Evolutionary conservation across 169 alveolate species (phyloP), one percentile per base, ranked within the genome.

Genomic region (Plasmodium berghei): DNA sequence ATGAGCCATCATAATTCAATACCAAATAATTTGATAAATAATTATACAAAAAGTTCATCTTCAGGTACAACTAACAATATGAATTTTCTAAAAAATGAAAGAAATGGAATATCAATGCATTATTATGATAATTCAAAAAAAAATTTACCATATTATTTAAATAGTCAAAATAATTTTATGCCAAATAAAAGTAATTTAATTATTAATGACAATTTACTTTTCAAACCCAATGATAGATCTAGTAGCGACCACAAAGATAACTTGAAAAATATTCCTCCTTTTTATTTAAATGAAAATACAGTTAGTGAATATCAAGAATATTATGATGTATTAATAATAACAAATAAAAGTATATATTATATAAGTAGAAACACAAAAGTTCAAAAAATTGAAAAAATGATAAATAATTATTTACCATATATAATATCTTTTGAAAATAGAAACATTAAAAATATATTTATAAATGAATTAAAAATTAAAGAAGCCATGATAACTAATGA

Each of bases 301-400:
- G 52, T 71, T n/a, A 86, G 91, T 34, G 91, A 86, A 22, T 86
- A 86, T 49, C 86, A 86, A 1, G 87, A 86, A 6, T 86, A 59
- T 63, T 86, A 86, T 49, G 87, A 86, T 34, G 52, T 86, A 4
- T 16, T 86, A 22, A 71, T 86, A 12, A 46, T 86, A 58, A 86
- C 91, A 24, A 69, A 71, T 14, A 71, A 49, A 16, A 64, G 66
- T 59, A 52, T 86, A 9, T 86, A 86, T 64, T 86, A 86, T 72
- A 86, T 86, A 16, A 71, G 24, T 64, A 72, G 61, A 72, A 86
- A 86, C 59, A 71, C 77, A 9, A 72, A 56, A 54, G 61, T 59
- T 14, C 77, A 86, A 49, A 71, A 56, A 45, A 18, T 86, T 1
- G 91, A 86, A 59, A 86, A 86, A 20, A 86, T 86, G 91, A 54